phyloP scores from a whole-genome alignment of 495 filamentous ascomycete genomes.

The Aspergillus haitiensis region DNA sequence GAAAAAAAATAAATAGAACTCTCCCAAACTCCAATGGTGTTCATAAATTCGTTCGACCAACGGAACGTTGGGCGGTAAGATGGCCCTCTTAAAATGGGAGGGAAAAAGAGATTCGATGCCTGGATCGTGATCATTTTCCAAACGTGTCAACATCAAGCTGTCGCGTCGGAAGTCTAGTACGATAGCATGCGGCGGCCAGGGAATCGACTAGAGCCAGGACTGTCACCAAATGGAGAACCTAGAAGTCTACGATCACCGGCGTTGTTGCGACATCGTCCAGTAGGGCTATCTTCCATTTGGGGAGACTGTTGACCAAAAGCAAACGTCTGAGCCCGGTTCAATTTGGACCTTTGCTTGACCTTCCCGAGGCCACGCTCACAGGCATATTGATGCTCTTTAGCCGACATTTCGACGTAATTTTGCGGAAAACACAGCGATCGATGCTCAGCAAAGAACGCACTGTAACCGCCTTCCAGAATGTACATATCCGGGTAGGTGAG shows the following conservation, averaged over 20 bases:
- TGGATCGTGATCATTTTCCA: neutral
- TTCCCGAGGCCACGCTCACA: conserved; percentile 93
- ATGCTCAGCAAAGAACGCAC: conserved; percentile 79
- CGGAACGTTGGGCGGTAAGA: conserved; percentile 9
- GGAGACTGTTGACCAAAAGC: conserved; percentile 75
- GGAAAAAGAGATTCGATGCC: neutral
- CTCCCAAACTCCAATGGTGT: conserved; percentile 16
- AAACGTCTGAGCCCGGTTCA: conserved; percentile 89
- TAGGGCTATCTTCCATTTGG: conserved; percentile 78
- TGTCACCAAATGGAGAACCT: conserved; percentile 54
- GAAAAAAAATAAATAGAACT: neutral
- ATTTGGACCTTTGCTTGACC: conserved; percentile 76
- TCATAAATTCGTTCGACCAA: conserved; percentile 20
- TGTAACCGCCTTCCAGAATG: conserved; percentile 95
- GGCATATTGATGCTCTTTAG: conserved; percentile 81
- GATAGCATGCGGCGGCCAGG: conserved; percentile 71
- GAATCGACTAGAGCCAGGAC: conserved; percentile 55
- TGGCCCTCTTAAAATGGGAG: conserved; percentile 1
- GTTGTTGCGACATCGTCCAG: conserved; percentile 57
- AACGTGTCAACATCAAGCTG: conserved; percentile 14
- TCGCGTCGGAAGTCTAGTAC: conserved; percentile 44
- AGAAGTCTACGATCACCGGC: conserved; percentile 36
- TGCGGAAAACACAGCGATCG: conserved; percentile 82
- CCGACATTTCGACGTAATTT: conserved; percentile 94
- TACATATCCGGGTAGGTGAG: conserved; percentile 95